Conservation (phyloP, 2,329 filamentous ascomycete genomes). For the Aaosphaeria pasadenensis region DNA sequence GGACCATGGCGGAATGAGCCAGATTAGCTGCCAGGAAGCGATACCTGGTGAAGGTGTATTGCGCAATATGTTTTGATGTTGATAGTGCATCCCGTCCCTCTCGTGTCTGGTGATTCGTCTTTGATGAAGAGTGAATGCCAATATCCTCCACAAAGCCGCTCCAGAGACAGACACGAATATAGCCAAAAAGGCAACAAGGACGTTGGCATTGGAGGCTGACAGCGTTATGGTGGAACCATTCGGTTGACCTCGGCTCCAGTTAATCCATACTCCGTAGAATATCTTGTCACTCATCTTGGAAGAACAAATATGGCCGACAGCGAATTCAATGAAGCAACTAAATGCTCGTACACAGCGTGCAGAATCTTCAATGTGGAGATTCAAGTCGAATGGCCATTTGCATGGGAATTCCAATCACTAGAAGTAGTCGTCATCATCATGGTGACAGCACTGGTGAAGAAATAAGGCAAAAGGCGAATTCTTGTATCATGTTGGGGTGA, state of each 20-base stretch:
- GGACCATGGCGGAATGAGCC: constrained; percentile 8
- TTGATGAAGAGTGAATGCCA: constrained; percentile 21
- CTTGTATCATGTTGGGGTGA: no score
- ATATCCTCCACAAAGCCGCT: constrained; percentile 17
- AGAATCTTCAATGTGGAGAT: no score
- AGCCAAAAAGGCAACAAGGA: constrained; percentile 27
- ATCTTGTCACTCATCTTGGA: constrained; percentile 3
- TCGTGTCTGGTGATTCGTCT: constrained; percentile 2
- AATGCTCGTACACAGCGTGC: no score
- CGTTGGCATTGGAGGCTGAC: constrained; percentile 11
- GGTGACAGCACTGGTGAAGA: no score
- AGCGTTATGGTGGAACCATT: constrained; percentile 27
- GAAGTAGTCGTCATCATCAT: no score
- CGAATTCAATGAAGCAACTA: no score
- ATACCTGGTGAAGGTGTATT: constrained; percentile 12
- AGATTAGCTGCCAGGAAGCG: constrained; percentile 3
- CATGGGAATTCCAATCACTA: no score
- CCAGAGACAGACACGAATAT: constrained; percentile 18
- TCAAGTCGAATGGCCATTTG: no score
- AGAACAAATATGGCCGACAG: neutral
- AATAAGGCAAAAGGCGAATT: no score
- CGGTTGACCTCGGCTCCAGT: constrained; percentile 24
- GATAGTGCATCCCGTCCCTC: constrained; percentile 21
- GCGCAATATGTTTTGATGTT: constrained; percentile 23
- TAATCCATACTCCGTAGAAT: constrained; percentile 25